Conservation (phyloP, 306 rosid species). For the Sindora glabra region DNA sequence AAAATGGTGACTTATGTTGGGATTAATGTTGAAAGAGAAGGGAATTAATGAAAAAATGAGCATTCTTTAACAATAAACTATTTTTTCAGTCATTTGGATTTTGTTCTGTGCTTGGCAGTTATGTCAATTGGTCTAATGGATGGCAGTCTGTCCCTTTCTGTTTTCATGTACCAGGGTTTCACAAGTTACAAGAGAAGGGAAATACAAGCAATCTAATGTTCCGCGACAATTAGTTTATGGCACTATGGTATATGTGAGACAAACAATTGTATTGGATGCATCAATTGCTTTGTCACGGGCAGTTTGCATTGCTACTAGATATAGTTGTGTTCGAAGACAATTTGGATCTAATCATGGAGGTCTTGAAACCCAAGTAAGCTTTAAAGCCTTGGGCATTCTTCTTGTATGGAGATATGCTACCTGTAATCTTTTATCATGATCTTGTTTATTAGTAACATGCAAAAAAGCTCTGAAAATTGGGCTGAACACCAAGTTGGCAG, state of each 20-base stretch:
- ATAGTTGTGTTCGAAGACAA: constrained; percentile 94
- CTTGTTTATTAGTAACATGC: not conserved
- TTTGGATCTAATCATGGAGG: constrained; percentile 73
- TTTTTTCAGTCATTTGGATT: not conserved
- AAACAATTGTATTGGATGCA: constrained; percentile 81
- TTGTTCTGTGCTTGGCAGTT: not conserved
- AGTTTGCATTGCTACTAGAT: constrained; percentile 95
- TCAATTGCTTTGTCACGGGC: constrained; percentile 86
- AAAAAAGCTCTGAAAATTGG: no score
- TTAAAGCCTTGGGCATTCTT: not conserved
- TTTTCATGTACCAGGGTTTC: constrained; percentile 58
- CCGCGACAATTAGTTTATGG: constrained; percentile 90
- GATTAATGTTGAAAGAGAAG: not conserved
- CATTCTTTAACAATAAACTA: not conserved
- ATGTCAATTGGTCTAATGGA: not conserved
- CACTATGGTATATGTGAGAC: constrained; percentile 88
- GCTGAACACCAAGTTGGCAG: no score
- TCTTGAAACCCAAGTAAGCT: constrained; percentile 72
- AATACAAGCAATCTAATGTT: constrained; percentile 66
- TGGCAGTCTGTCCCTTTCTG: constrained; percentile 11
- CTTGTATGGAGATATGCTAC: not conserved
- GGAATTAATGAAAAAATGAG: not conserved
- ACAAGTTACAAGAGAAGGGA: constrained; percentile 90
- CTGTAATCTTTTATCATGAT: not conserved
- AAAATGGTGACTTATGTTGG: no score